Evolutionary conservation across 2,329 filamentous ascomycete genomes (phyloP), one percentile per base, ranked within the genome.

Genomic region (Neonectria hederae): DNA sequence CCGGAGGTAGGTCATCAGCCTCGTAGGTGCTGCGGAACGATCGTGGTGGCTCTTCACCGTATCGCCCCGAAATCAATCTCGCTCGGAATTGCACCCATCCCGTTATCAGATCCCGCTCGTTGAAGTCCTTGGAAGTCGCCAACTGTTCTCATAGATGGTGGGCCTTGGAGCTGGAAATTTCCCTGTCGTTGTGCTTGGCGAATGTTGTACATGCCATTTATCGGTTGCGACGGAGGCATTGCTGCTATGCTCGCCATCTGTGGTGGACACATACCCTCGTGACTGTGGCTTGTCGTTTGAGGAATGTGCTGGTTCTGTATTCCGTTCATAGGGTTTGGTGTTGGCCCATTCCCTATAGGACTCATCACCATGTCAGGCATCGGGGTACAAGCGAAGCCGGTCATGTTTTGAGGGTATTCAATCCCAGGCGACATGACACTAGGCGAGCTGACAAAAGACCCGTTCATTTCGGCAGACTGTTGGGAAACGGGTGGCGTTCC

Each of bases 311-410:
- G 74, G 10, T 66, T 67, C 24, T 66, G 68, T 1, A 76, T 62
- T 6, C 67, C 62, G 54, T 66, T 65, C 24, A 74, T 70, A 8
- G 62, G 54, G 19, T 56, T 73, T 8, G 72, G 21, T n/a, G 70
- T 72, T 32, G 65, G 48, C 5, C 67, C 42, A 10, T 72, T 74
- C 30, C 80, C 79, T 56, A 87, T 76, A 1, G 83, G 82, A 38
- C 79, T 85, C 79, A 87, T 84, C 42, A 85, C 80, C 75, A 88
- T 83, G 8, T 88, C 86, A 1, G 83, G 76, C 66, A 88, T 84
- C 10, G 83, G 76, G 21, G 78, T 80, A 35, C 75, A 79, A 54
- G 68, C 69, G 28, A 83, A 88, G 3, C 83, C 81, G 40, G 76
- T 76, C 55, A 86, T 75, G 57, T 72, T 72, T 32, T 84, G 81